Conservation (phyloP, 2,329 filamentous ascomycete genomes). For the Ophiostoma ulmi region DNA sequence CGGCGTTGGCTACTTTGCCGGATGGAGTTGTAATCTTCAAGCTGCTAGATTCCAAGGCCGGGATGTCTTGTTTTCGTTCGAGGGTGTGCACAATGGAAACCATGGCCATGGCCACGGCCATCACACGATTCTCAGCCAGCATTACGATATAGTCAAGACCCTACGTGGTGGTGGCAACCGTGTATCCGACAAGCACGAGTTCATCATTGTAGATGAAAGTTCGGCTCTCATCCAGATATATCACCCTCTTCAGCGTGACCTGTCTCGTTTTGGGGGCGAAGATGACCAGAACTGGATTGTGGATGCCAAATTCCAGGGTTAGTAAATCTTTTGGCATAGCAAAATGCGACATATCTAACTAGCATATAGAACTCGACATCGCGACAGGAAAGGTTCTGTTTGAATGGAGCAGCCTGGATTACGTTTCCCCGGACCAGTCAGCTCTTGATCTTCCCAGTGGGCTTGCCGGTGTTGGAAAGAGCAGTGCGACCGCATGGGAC, state of each 20-base stretch:
- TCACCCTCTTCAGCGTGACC: background rate
- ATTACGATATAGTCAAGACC: background rate
- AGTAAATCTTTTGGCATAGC: background rate
- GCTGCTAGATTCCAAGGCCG: background rate
- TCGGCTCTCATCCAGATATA: slow-evolving; percentile 5
- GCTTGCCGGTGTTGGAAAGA: background rate
- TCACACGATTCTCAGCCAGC: background rate
- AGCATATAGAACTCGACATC: background rate
- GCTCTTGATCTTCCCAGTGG: background rate
- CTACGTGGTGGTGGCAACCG: background rate
- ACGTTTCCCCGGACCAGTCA: background rate
- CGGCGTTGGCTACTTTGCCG: background rate
- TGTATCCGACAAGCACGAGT: background rate
- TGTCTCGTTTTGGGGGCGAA: background rate
- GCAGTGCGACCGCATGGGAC: slow-evolving; percentile 39
- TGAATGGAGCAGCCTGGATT: background rate
- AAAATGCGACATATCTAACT: background rate
- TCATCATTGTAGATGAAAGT: background rate
- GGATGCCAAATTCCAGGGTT: background rate
- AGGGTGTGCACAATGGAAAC: background rate
- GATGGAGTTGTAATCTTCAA: background rate
- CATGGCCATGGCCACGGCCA: background rate
- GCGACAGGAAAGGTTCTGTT: background rate
- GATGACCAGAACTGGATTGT: background rate
- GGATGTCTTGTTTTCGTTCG: background rate